Percentiles rank a stretch among this genome's conserved stretches.
These are phyloP conservation scores for Daldinia concentrica DNA, from an alignment of 495 filamentous ascomycete species.

Conservation along the genomic window DNA sequence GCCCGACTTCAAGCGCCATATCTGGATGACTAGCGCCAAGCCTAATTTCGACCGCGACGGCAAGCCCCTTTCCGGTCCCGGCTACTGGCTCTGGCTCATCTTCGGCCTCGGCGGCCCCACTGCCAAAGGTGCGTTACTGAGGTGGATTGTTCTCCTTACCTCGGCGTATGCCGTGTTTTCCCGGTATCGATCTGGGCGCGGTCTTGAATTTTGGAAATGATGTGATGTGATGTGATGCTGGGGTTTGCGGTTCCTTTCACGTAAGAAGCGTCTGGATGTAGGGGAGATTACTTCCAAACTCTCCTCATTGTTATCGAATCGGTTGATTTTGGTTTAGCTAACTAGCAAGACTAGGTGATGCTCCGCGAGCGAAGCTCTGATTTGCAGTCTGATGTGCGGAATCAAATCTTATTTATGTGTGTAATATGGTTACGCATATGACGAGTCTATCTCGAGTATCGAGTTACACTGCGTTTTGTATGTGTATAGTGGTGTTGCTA, in stretches of 20 bases:
- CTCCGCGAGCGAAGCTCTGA: conserved; percentile 23
- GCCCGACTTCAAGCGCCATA: conserved; percentile 63
- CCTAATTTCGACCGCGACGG: conserved; percentile 90
- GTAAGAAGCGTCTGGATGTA: background rate
- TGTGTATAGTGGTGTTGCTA: background rate
- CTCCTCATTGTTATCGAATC: background rate
- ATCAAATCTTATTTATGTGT: background rate
- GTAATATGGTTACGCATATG: conserved; percentile 5
- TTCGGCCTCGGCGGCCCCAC: conserved; percentile 56
- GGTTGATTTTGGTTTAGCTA: conserved; percentile 1
- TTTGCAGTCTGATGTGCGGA: background rate
- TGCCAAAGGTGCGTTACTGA: conserved; percentile 58
- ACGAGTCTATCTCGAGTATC: background rate
- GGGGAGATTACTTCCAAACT: background rate
- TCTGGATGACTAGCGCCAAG: conserved; percentile 63
- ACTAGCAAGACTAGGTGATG: conserved; percentile 16
- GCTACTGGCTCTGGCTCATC: conserved; percentile 59
- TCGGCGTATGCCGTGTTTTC: conserved; percentile 36
- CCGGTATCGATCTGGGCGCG: background rate
- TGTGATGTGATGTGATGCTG: background rate
- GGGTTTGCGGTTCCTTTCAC: background rate
- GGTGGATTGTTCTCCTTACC: conserved; percentile 57
- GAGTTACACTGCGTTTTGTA: background rate
- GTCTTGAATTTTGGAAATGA: conserved; percentile 20
- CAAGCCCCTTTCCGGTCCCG: conserved; percentile 58